Evolutionary conservation across 306 rosid genomes (phyloP), one percentile per base, ranked within the genome.

Genomic region (Pterocarpus macrocarpus): DNA sequence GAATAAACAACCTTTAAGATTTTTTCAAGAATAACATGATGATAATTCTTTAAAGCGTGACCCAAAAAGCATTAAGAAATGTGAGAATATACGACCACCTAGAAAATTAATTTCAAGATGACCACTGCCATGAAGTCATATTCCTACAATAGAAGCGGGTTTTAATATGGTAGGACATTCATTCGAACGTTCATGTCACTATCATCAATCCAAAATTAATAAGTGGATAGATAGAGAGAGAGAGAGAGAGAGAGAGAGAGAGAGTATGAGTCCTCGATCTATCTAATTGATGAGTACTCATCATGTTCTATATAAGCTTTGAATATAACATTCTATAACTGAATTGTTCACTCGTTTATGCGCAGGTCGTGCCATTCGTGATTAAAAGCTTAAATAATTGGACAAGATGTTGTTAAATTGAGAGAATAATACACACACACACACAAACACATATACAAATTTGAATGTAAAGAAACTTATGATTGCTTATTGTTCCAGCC

Each of bases 141-240:
- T 69, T 79, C 63, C 56, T 44, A 33, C 30, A 58, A 57, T 17
- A 22, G 56, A 53, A 52, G 13, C 43, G 41, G 71, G 16, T 38
- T 30, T 64, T 49, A 64, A 12, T 78, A 33, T 61, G 62, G 62
- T 45, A 10, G 71, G 64, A 28, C 77, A 59, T 70, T 47, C 70
- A 34, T 79, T 69, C 1, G 12, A 70, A 10, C 22, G 45, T 64
- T 55, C 6, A 73, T 64, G 75, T 81, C 84, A 64, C 73, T 15
- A 17, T 81, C 80, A 34, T 72, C 79, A 72, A 1, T 41, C 67
- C 44, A 3, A 61, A 64, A 15, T 49, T 10, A 71, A 71, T 53
- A 47, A 17, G 17, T 69, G 50, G 69, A 68, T 6, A 58, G n/a
- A 52, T 28, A 9, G 43, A 10, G 45, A 69, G 7, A 58, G n/a